A percentile compares a stretch with the other conserved stretches of the same genome.
Conservation (phyloP, 225 moss, liverwort and hornwort genomes). For the Polytrichum commune region DNA sequence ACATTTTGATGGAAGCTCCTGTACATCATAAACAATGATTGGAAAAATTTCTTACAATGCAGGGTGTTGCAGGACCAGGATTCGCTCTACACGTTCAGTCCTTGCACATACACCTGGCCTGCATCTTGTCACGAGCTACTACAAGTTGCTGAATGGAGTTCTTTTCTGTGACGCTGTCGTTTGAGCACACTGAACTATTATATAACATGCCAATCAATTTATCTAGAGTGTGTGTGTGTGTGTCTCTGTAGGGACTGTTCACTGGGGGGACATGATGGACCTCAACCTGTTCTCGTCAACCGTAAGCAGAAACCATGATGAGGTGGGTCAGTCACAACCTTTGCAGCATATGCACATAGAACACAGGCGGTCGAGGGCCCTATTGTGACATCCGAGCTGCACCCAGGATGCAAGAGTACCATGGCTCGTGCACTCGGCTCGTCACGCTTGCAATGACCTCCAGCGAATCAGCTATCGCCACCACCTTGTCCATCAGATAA, state of each 20-base stretch:
- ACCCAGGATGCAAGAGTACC: slow-evolving; percentile 68
- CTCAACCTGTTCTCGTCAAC: slow-evolving; percentile 1
- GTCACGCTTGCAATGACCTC: slow-evolving; percentile 74
- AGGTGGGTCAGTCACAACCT: not conserved
- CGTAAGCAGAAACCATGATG: not conserved
- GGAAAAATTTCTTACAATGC: not conserved
- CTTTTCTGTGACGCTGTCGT: slow-evolving; percentile 7
- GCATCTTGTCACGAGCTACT: not conserved
- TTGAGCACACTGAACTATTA: not conserved
- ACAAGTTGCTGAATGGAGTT: slow-evolving; percentile 10
- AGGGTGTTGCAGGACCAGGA: not conserved
- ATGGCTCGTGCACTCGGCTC: slow-evolving; percentile 79
- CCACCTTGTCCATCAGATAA: slow-evolving; percentile 78
- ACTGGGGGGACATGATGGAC: not conserved
- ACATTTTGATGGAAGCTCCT: not conserved
- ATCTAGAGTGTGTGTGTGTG: too few species aligned
- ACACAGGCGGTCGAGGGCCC: not conserved
- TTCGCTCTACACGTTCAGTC: not conserved
- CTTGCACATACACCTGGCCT: not conserved
- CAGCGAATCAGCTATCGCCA: slow-evolving; percentile 56
- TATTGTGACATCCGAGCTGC: slow-evolving; percentile 18
- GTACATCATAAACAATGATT: not conserved
- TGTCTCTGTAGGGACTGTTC: not conserved
- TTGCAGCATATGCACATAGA: slow-evolving; percentile 9
- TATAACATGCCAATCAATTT: not conserved